A percentile compares a stretch with the other conserved stretches of the same genome.
Evolutionary conservation across 257 asterid genomes (phyloP).

Genomic region (Rhazya stricta): DNA sequence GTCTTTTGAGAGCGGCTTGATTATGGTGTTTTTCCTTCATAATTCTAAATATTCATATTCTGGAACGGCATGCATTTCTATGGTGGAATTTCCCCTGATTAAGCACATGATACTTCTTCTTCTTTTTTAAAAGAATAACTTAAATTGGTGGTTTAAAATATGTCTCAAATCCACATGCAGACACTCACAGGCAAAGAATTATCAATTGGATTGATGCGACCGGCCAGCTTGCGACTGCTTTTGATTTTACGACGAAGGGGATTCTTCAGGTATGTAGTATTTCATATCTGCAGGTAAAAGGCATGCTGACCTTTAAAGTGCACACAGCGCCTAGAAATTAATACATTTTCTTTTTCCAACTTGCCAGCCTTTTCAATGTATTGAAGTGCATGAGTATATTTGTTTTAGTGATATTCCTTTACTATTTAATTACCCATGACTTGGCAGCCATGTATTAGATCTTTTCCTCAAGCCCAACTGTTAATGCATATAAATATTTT

Average conservation of each 20-base stretch:
- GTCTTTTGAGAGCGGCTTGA: background rate
- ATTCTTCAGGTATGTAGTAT: conserved; percentile 66
- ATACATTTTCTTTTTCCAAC: no score
- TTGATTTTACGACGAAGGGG: conserved; percentile 97
- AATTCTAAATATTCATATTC: background rate
- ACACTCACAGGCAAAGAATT: conserved; percentile 88
- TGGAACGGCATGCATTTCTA: background rate
- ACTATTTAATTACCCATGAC: background rate
- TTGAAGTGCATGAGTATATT: background rate
- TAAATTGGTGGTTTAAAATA: background rate
- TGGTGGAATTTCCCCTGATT: background rate
- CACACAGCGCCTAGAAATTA: background rate
- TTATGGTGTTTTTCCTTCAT: background rate
- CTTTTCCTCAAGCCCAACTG: background rate
- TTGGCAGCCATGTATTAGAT: background rate
- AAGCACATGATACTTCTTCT: background rate
- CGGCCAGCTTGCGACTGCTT: conserved; percentile 84
- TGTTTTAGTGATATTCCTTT: background rate
- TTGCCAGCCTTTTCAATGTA: background rate
- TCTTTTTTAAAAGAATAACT: background rate
- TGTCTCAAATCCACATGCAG: conserved; percentile 36
- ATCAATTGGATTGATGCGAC: conserved; percentile 83
- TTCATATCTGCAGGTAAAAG: background rate
- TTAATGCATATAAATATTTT: conserved; percentile 10
- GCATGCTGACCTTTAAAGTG: background rate